phyloP scores from a whole-genome alignment of 306 rosid genomes.

The Cucurbita ficifolia region DNA sequence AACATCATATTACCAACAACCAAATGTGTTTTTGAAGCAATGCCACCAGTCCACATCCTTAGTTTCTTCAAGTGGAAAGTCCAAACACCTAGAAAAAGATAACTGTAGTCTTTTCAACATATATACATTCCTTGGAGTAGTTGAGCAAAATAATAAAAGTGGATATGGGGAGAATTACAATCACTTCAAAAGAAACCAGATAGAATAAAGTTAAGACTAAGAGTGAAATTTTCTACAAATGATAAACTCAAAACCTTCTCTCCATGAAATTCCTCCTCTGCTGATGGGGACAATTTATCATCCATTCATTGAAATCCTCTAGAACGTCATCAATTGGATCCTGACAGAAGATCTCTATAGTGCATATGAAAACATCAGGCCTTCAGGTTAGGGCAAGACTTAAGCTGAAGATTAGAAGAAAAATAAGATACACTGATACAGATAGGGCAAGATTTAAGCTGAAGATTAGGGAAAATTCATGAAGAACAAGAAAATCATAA shows the following conservation, averaged over 20 bases:
- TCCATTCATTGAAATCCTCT: background rate
- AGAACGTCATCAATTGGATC: no score
- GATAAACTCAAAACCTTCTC: background rate
- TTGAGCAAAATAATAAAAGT: background rate
- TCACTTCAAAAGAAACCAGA: background rate
- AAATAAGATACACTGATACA: background rate
- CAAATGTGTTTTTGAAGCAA: no score
- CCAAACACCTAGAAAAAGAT: background rate
- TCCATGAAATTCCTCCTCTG: background rate
- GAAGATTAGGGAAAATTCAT: background rate
- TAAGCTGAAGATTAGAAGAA: background rate
- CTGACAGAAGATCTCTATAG: no score
- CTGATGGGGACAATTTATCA: background rate
- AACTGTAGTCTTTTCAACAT: background rate
- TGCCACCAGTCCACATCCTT: conserved; percentile 50
- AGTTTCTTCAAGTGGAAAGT: conserved; percentile 45
- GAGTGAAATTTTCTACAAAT: background rate
- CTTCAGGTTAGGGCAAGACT: background rate
- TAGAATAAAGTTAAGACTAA: background rate
- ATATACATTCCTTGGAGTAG: background rate
- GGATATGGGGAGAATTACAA: background rate
- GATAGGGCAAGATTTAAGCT: background rate
- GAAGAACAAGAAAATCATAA: no score
- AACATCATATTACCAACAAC: no score
- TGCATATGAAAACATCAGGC: background rate